These are phyloP conservation scores for Trichodelitschia bisporula DNA, from an alignment of 495 filamentous ascomycete species.

Conservation along the genomic window DNA sequence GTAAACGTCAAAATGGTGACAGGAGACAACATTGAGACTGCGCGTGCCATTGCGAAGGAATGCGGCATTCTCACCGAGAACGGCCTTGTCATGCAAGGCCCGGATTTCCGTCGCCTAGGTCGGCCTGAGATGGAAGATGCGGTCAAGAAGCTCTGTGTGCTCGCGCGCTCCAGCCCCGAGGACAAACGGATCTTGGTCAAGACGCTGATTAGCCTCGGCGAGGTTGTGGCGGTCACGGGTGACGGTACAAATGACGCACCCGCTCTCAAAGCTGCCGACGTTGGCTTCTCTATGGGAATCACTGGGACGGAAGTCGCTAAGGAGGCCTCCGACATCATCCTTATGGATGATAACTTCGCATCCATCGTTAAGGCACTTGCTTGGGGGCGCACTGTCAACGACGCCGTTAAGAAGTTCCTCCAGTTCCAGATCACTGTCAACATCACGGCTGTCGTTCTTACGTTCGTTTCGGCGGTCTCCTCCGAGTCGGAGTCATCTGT, in stretches of 20 bases:
- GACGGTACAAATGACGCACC: slow-evolving; percentile 87
- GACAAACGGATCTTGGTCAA: slow-evolving; percentile 66
- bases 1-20: slow-evolving; percentile 83
- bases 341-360: slow-evolving; percentile 85
- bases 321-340: slow-evolving; percentile 77
- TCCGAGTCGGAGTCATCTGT: slow-evolving; percentile 40
- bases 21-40: slow-evolving; percentile 65
- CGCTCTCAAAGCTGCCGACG: slow-evolving; percentile 65
- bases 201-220: slow-evolving; percentile 57
- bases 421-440: slow-evolving; percentile 89
- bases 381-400: slow-evolving; percentile 76
- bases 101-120: slow-evolving; percentile 48
- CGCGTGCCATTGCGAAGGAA: slow-evolving; percentile 63
- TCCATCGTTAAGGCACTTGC: slow-evolving; percentile 74
- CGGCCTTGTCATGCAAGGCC: slow-evolving; percentile 64
- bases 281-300: slow-evolving; percentile 85
- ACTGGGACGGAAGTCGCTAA: slow-evolving; percentile 81
- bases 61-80: slow-evolving; percentile 59
- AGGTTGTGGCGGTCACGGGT: slow-evolving; percentile 83
- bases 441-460: slow-evolving; percentile 66
- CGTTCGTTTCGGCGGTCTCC: slow-evolving; percentile 57
- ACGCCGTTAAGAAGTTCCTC: slow-evolving; percentile 76
- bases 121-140: slow-evolving; percentile 38
- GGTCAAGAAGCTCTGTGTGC: slow-evolving; percentile 55
- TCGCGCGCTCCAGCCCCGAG: slow-evolving; percentile 64